Conservation (phyloP, 2,329 filamentous ascomycete genomes). For the Ceratocystis harringtonii region DNA sequence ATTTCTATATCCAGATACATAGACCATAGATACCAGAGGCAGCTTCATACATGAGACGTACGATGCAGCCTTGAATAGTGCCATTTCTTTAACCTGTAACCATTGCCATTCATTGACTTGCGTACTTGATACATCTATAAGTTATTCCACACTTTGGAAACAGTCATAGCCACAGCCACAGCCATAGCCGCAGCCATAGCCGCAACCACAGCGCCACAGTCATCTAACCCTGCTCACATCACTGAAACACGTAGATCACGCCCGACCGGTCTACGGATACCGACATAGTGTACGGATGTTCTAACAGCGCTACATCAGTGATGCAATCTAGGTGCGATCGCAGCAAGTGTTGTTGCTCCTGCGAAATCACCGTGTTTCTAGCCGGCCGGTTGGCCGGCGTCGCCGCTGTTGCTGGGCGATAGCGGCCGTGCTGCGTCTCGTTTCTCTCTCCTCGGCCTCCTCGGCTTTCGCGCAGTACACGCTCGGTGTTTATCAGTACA, state of each 20-base stretch:
- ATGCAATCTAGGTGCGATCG: constrained; percentile 79
- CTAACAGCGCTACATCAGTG: constrained; percentile 73
- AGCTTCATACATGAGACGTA: too few relatives aligned
- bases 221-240: constrained; percentile 12
- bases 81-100: too few relatives aligned
- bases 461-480: constrained; percentile 29
- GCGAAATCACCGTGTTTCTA: constrained; percentile 68
- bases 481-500: constrained; percentile 53
- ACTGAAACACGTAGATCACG: constrained; percentile 68
- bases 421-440: constrained; percentile 7
- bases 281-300: constrained; percentile 84
- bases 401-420: constrained; percentile 19
- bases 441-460: constrained; percentile 18
- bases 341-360: constrained; percentile 74
- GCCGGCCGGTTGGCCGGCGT: constrained; percentile 32
- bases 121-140: too few relatives aligned
- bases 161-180: background rate
- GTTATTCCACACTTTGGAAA: too few relatives aligned
- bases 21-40: too few relatives aligned
- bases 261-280: constrained; percentile 80
- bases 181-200: background rate
- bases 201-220: background rate
- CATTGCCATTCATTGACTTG: too few relatives aligned
- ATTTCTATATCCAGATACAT: too few relatives aligned
- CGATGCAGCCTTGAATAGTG: too few relatives aligned